Evolutionary conservation across 345 rosid species (phyloP).

Genomic region (Crucihimalaya himalaica): DNA sequence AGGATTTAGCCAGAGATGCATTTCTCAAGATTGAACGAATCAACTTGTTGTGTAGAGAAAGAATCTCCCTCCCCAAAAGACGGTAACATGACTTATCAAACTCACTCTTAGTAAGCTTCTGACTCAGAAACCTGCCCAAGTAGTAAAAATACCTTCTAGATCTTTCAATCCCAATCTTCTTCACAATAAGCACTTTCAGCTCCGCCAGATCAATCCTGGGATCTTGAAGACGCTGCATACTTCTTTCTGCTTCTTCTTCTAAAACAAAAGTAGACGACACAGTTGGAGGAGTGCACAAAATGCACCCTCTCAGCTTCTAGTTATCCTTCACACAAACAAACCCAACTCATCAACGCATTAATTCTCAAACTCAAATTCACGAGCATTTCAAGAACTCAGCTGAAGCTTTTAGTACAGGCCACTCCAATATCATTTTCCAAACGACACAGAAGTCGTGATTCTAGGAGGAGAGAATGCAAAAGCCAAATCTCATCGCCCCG

Average conservation of each 20-base stretch:
- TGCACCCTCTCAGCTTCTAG: slow-evolving; percentile 41
- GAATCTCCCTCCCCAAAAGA: slow-evolving; percentile 85
- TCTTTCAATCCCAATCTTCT: slow-evolving; percentile 87
- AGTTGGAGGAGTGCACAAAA: slow-evolving; percentile 36
- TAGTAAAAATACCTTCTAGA: slow-evolving; percentile 72
- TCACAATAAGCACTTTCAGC: slow-evolving; percentile 68
- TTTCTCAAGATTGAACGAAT: slow-evolving; percentile 77
- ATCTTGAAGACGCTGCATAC: slow-evolving; percentile 80
- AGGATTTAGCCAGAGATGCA: slow-evolving; percentile 67
- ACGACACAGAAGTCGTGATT: slow-evolving; percentile 38
- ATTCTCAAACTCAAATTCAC: slow-evolving; percentile 31
- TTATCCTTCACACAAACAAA: slow-evolving; percentile 41
- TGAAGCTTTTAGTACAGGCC: neutral
- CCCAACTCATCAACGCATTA: slow-evolving; percentile 31
- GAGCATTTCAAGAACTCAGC: slow-evolving; percentile 37
- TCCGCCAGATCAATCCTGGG: slow-evolving; percentile 84
- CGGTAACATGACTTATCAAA: slow-evolving; percentile 76
- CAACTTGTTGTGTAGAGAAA: slow-evolving; percentile 85
- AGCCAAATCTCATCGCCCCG: slow-evolving; percentile 60
- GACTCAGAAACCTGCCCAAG: slow-evolving; percentile 80
- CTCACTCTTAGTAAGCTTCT: slow-evolving; percentile 82
- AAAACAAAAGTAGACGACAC: slow-evolving; percentile 6
- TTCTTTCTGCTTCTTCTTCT: slow-evolving; percentile 16
- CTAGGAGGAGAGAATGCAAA: slow-evolving; percentile 56
- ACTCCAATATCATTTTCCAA: slow-evolving; percentile 36